Evolutionary conservation across 1,139 yeast genomes (phyloP), one percentile per base, ranked within the genome.

Genomic region (Taphrina confusa): DNA sequence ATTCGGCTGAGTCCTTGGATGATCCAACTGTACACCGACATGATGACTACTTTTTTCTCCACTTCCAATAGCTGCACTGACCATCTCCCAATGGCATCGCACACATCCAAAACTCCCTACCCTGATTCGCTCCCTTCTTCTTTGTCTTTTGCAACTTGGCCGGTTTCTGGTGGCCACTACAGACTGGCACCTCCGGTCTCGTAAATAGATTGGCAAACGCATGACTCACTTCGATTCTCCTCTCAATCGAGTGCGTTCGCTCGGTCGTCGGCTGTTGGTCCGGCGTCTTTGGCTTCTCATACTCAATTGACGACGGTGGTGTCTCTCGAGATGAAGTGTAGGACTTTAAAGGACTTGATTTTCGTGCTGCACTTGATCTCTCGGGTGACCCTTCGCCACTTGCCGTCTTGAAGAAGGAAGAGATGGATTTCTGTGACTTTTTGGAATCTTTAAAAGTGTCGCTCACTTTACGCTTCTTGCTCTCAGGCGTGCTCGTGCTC

Each of bases 81-180:
- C 61, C 71, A 14, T 65, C 64, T 4, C 63, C 75, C 22, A 68
- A 64, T 0, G 76, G 73, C 44, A 74, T 66, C 6, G 73, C 61
- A 51, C 78, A 75, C 11, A 67, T 67, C 78, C 78, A 75, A 61
- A 75, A 75, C 4, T 68, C 67, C 8, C 77, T 67, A 12, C 77
- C 77, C 49, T 68, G 67, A 61, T 75, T 75, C 11, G 68, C 64
- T 0, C 77, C 77, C 14, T 66, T 65, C 58, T 72, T 74, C 52
- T 69, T 72, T 1, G 75, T 67, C 4, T 61, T 62, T 55, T 68
- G 64, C 31, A 71, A 63, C 22, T 66, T 68, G 60, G 77, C 74
- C 0, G 74, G 75, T 62, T 73, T 74, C 3, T 64, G 50, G 62
- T 75, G 78, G 18, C 60, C 68, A 3, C 60, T 36, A 47, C 75